These are phyloP conservation scores for Tremella fuciformis DNA, from an alignment of 768 basidiomycete genomes.

Conservation along the genomic window DNA sequence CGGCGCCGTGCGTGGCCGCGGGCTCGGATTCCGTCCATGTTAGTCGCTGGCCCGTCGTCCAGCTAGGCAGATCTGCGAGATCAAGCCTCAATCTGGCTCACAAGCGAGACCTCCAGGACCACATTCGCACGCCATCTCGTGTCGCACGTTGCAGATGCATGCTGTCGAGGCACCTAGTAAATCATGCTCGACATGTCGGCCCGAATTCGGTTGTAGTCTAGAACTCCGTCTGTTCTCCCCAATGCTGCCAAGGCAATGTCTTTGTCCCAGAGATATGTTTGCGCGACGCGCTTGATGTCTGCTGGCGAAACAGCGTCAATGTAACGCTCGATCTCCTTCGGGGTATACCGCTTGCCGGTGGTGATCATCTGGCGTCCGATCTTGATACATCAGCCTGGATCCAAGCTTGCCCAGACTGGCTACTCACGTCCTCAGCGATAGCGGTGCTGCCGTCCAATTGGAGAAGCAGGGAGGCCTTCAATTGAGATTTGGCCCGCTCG, in stretches of 20 bases:
- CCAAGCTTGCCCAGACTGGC: neutral
- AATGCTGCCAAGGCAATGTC: constrained; percentile 76
- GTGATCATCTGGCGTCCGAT: constrained; percentile 98
- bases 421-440: constrained; percentile 76
- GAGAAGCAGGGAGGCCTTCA: constrained; percentile 89
- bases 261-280: constrained; percentile 96
- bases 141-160: too few relatives aligned
- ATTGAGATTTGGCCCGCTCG: constrained; percentile 96
- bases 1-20: too few relatives aligned
- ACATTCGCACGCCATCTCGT: too few relatives aligned
- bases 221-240: constrained; percentile 83
- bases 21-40: too few relatives aligned
- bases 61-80: too few relatives aligned
- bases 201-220: constrained; percentile 81
- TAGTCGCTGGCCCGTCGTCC: too few relatives aligned
- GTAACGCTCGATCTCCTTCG: constrained; percentile 87
- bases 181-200: constrained; percentile 55
- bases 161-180: constrained; percentile 41
- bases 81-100: too few relatives aligned
- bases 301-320: constrained; percentile 82
- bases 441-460: constrained; percentile 93
- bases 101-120: too few relatives aligned
- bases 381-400: constrained; percentile 21
- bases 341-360: constrained; percentile 81
- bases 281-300: constrained; percentile 89